A percentile compares a stretch with the other conserved stretches of the same genome.
Evolutionary conservation across 192 early-diverging fungal species (phyloP).

Genomic region (Podila clonocystis): DNA sequence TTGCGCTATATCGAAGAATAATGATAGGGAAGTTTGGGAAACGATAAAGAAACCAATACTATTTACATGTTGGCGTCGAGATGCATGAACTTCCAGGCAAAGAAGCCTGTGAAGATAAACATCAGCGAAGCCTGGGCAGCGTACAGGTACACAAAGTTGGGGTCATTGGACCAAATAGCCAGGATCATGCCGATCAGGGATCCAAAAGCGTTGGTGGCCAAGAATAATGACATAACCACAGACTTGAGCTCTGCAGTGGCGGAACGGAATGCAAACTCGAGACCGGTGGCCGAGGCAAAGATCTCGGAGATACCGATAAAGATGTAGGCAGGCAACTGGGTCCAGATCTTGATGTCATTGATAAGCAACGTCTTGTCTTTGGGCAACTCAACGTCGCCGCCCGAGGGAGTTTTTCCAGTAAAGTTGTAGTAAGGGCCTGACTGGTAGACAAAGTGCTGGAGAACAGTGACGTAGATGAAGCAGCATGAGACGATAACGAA

Average conservation of each 20-base stretch:
- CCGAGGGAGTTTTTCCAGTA: slow-evolving; percentile 31
- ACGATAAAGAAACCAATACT: background rate
- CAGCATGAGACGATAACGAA: slow-evolving; percentile 66
- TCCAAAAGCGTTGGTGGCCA: slow-evolving; percentile 65
- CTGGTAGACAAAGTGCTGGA: slow-evolving; percentile 72
- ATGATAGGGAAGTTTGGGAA: no score
- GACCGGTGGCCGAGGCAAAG: slow-evolving; percentile 75
- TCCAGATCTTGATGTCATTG: slow-evolving; percentile 67
- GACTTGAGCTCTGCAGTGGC: slow-evolving; percentile 72
- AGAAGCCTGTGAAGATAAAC: slow-evolving; percentile 36
- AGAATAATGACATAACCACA: slow-evolving; percentile 77
- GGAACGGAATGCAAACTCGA: slow-evolving; percentile 76
- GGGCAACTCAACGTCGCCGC: background rate
- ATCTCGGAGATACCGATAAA: slow-evolving; percentile 72
- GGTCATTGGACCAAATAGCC: slow-evolving; percentile 6
- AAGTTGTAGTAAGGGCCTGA: slow-evolving; percentile 62
- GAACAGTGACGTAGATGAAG: slow-evolving; percentile 68
- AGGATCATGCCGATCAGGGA: slow-evolving; percentile 52
- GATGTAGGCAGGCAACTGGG: slow-evolving; percentile 67
- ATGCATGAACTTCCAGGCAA: slow-evolving; percentile 57
- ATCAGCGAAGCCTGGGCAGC: background rate
- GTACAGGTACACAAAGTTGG: slow-evolving; percentile 12
- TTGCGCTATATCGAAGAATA: no score
- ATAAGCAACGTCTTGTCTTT: slow-evolving; percentile 10
- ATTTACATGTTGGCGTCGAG: slow-evolving; percentile 44